These are phyloP conservation scores for Yarrowia osloensis DNA, from an alignment of 805 yeast genomes.

Conservation along the genomic window DNA sequence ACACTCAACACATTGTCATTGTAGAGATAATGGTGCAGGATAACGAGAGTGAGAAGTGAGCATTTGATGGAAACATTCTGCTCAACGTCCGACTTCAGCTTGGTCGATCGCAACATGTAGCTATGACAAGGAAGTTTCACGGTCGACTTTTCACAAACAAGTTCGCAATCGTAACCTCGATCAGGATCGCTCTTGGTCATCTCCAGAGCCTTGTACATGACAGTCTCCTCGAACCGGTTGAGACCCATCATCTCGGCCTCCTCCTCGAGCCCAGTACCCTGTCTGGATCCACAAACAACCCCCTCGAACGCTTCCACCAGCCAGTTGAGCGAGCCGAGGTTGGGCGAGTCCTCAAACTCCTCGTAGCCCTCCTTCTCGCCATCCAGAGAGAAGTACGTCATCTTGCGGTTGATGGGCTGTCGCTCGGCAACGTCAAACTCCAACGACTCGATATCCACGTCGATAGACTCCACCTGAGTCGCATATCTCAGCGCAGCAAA, in stretches of 20 bases:
- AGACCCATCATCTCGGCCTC: constrained; percentile 3
- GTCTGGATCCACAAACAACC: constrained; percentile 22
- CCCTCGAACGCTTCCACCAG: constrained; percentile 25
- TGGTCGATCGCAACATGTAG: constrained; percentile 32
- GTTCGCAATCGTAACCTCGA: constrained; percentile 6
- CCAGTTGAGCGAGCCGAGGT: constrained; percentile 13
- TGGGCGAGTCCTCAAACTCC: constrained; percentile 14
- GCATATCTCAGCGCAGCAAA: constrained; percentile 71
- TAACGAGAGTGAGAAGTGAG: constrained; percentile 34
- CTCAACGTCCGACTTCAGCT: background rate
- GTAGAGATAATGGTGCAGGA: constrained; percentile 39
- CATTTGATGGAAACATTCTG: background rate
- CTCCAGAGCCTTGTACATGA: background rate
- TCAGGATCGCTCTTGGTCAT: background rate
- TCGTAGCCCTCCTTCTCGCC: constrained; percentile 11
- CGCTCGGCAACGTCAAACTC: constrained; percentile 55
- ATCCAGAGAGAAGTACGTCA: constrained; percentile 27
- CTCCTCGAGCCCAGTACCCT: constrained; percentile 35
- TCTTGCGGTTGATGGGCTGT: constrained; percentile 48
- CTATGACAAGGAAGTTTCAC: constrained; percentile 33
- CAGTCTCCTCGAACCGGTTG: background rate
- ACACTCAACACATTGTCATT: constrained; percentile 38
- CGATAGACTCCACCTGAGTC: constrained; percentile 57
- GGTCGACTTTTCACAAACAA: background rate
- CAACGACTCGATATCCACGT: constrained; percentile 51